Evolutionary conservation across 768 basidiomycete genomes (phyloP).

Genomic region (Pleurotus citrinopileatus): DNA sequence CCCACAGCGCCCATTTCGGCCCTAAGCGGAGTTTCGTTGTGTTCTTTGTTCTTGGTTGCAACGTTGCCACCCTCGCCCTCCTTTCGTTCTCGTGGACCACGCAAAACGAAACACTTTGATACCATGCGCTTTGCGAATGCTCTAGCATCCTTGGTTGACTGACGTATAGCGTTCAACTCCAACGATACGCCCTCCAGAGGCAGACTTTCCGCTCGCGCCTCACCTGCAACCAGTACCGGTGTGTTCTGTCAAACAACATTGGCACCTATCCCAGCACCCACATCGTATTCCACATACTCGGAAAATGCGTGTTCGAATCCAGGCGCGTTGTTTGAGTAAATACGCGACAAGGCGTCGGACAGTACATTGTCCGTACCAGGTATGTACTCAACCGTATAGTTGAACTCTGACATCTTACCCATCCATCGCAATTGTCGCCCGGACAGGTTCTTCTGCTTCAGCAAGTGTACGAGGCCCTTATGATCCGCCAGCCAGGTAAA

Average conservation of each 20-base stretch:
- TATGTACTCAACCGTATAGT: conserved; percentile 15
- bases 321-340: conserved; percentile 14
- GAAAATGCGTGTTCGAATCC: conserved; percentile 12
- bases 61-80: conserved; percentile 11
- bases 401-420: conserved; percentile 13
- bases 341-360: conserved; percentile 29
- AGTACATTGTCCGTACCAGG: conserved; percentile 16
- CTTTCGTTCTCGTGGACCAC: conserved; percentile 9
- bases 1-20: too few species aligned
- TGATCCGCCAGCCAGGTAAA: too few species aligned
- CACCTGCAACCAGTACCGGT: conserved; percentile 14
- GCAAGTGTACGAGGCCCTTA: conserved; percentile 1
- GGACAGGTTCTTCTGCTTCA: conserved; percentile 10
- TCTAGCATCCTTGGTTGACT: conserved; percentile 12
- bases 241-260: background rate
- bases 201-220: too few species aligned
- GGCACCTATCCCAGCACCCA: too few species aligned
- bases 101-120: conserved; percentile 14
- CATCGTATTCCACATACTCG: conserved; percentile 13
- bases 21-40: too few species aligned
- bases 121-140: conserved; percentile 4
- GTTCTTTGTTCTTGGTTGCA: too few species aligned
- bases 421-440: conserved; percentile 13
- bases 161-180: background rate
- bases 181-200: conserved; percentile 11